Evolutionary conservation across 257 asterid species (phyloP).

Genomic region (Rehmannia glutinosa): DNA sequence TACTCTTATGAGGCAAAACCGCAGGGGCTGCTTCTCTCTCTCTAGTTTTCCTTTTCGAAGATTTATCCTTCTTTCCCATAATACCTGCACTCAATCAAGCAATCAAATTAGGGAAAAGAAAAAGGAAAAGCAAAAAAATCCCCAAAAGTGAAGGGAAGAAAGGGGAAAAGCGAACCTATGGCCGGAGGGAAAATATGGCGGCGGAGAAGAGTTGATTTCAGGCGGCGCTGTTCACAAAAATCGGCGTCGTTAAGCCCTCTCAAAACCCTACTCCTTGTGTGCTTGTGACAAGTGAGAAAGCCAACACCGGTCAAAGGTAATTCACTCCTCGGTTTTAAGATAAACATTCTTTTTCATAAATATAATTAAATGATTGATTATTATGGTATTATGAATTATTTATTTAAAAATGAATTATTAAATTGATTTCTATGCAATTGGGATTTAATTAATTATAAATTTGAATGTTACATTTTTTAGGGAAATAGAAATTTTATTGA

Average conservation of each 20-base stretch:
- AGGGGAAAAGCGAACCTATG: not conserved
- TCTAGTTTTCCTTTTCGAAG: slow-evolving; percentile 47
- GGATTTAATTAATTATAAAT: no score
- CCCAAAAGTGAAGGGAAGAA: not conserved
- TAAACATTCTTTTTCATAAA: no score
- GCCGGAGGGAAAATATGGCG: not conserved
- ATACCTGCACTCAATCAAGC: slow-evolving; percentile 17
- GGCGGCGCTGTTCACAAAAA: not conserved
- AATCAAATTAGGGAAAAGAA: not conserved
- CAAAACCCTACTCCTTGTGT: not conserved
- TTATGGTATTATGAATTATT: no score
- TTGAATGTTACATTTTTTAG: no score
- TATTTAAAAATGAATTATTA: no score
- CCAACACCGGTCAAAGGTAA: not conserved
- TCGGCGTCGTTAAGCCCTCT: slow-evolving; percentile 2
- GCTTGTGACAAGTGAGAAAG: not conserved
- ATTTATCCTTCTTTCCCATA: slow-evolving; percentile 44
- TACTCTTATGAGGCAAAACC: slow-evolving; percentile 26
- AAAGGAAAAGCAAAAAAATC: not conserved
- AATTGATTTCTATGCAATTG: no score
- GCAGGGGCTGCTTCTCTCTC: slow-evolving; percentile 26
- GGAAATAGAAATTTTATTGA: no score
- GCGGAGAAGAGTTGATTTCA: not conserved
- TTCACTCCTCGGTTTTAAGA: no score
- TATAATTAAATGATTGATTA: no score